Evolutionary conservation across 345 rosid species (phyloP), one percentile per base, ranked within the genome.

Genomic region (Leavenworthia alabamica): DNA sequence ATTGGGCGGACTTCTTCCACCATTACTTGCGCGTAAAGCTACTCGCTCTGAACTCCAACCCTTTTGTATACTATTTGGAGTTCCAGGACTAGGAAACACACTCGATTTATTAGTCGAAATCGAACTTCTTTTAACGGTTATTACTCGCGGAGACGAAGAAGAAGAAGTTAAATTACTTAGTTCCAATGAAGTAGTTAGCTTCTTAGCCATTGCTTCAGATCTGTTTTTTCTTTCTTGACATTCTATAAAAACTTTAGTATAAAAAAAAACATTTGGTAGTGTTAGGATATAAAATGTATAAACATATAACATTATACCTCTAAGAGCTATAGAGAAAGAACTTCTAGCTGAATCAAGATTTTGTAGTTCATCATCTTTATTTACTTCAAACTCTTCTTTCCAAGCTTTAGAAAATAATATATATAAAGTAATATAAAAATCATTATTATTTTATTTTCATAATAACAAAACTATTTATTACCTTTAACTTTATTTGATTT

Each of bases 11-110:
- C 79, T 79, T 80, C 88, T 86, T 49, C 77, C 85, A 12, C 81
- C 81, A 4, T 37, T 37, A 39, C 47, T 66, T 40, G 75, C 65
- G 50, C 83, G 86, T 75, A 70, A 62, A 1, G 99, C 81, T 36
- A 93, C 94, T 44, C 97, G 73, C 71, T 93, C 97, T 0, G 99
- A 89, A 74, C 91, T 86, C 97, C 99, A 93, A 60, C 96, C 99
- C 67, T 89, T 89, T 73, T 82, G 91, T 94, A 87, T 81, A 46
- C 80, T 56, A 56, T 83, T 75, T 0, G 96, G 97, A 6, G 97
- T 93, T 9, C 86, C 99, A 0, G 97, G 99, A 61, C 99, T 89
- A 10, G 91, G 96, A 68, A 85, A 86, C 20, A 82, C 75, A 45
- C 91, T 79, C 0, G 88, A 78, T 68, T 76, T 85, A 31, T 80